Base-by-base conservation (phyloP, 2,329 filamentous ascomycete species). In the Aspergillus nomiae region DNA sequence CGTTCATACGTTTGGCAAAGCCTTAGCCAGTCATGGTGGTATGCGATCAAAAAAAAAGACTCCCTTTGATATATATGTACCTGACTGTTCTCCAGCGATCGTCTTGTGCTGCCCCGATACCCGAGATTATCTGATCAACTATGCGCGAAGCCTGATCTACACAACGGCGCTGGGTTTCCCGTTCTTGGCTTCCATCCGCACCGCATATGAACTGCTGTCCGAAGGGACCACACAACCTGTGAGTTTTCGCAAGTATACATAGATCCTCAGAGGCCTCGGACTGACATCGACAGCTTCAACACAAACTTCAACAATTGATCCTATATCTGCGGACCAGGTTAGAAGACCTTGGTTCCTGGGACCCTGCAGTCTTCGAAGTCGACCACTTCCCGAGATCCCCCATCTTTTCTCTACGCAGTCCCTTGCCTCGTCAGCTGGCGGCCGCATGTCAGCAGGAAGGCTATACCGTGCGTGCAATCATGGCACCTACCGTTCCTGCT, bases 71-170 rank as follows among this genome's bases (percentile, higher is more conserved):
- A 14, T 56, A 14, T 16, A 56, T 56, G 58, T 38, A 50, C 74
- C 58, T 67, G 46, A 69, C 58, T 1, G 11, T 46, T 12, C 3
- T 46, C 9, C 32, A 88, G 86, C 86, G 2, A 82, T 88, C 24
- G 78, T 92, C 1, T 80, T 92, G 0, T 91, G 88, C 71, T 86
- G 87, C 1, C 74, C 83, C 0, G 76, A 84, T 0, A 85, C 87
- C 0, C 81, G 88, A 28, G 77, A 85, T 1, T 92, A 92, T 65
- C 80, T 92, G 58, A 85, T 92, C 75, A 92, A 93, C 71, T 92
- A 92, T 70, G 89, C 90, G 0, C 85, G 90, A n/a, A 88, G 85
- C 1, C 77, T 92, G 48, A 92, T 92, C 60, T 93, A 92, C 74
- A 92, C 90, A 0, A 92, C 90, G 0, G 88, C 89, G 34, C 83